Conservation (phyloP, 495 filamentous ascomycete species). For the Talaromyces wortmannii region DNA sequence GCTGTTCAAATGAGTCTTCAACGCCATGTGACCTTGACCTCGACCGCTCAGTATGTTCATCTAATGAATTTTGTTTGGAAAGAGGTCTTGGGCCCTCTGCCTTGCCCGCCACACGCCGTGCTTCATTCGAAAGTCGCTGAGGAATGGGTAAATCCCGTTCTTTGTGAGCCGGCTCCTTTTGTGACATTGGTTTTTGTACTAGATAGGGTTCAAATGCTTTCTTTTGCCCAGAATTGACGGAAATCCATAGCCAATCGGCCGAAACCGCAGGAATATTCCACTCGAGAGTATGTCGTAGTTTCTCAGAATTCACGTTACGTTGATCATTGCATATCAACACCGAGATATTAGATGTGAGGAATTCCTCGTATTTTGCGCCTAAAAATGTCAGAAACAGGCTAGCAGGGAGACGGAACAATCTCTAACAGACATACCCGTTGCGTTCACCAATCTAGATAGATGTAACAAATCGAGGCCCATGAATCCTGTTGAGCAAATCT, state of each 20-base stretch:
- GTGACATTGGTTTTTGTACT: constrained; percentile 21
- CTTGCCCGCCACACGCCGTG: not conserved
- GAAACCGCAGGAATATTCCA: constrained; percentile 75
- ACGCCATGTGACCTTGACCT: not conserved
- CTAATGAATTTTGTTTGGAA: not conserved
- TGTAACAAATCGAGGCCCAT: constrained; percentile 80
- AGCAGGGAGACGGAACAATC: not conserved
- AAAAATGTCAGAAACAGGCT: not conserved
- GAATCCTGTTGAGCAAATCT: constrained; percentile 77
- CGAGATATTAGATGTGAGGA: constrained; percentile 56
- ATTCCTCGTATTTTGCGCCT: constrained; percentile 69
- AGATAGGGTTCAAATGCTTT: constrained; percentile 44
- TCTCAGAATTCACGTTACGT: constrained; percentile 57
- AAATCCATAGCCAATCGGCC: constrained; percentile 77
- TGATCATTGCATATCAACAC: constrained; percentile 61
- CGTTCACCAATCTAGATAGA: constrained; percentile 61
- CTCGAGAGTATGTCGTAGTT: constrained; percentile 63
- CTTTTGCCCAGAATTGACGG: constrained; percentile 51
- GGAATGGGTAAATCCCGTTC: not conserved
- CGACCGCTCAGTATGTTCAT: not conserved
- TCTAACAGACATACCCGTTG: constrained; percentile 51
- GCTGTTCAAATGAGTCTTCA: not conserved
- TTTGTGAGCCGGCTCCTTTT: constrained; percentile 9
- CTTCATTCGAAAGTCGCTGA: not conserved
- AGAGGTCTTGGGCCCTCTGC: not conserved